Evolutionary conservation across 106 monocot genomes (phyloP), one percentile per base, ranked within the genome.

Genomic region (Dioscorea zingiberensis): DNA sequence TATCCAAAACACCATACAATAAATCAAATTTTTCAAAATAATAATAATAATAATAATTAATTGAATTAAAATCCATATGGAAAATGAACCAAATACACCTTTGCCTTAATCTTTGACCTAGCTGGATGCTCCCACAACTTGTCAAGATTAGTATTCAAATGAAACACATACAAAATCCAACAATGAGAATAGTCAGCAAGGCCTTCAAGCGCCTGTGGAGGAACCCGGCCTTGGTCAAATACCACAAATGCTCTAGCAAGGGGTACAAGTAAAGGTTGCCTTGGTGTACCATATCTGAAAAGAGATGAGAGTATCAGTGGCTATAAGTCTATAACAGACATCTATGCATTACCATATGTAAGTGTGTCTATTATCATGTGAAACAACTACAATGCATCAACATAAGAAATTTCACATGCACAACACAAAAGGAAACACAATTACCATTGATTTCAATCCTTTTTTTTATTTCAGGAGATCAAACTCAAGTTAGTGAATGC

Each of bases 211-310:
- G 91, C 83, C 46, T 69, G 73, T 13, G 77, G 58, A 59, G 83
- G 92, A 56, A 82, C 88, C 17, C 83, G 78, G 62, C 65, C 54
- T 7, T 73, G 72, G 69, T 97, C 71, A 61, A 97, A 79, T 23
- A 81, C 65, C 74, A 97, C 77, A 57, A 85, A 77, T 59, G 97
- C 97, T 68, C 92, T 86, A 55, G 97, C 88, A 60, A 92, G 76
- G 29, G 91, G 88, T 29, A 89, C 97, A 26, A 92, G 75, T 71
- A 86, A 58, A 47, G 97, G 97, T 68, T 97, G 97, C 58, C 97
- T 92, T 17, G 97, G 97, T 27, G 97, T 97, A n/a, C 97, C 97
- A 78, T 97, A 92, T 78, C 97, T 97, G 57, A 63, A 77, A 55
- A 44, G 19, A 64, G 27, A 57, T 21, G 10, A 44, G 22, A 38